phyloP scores from a whole-genome alignment of 495 filamentous ascomycete genomes.

The Talaromyces proteolyticus region DNA sequence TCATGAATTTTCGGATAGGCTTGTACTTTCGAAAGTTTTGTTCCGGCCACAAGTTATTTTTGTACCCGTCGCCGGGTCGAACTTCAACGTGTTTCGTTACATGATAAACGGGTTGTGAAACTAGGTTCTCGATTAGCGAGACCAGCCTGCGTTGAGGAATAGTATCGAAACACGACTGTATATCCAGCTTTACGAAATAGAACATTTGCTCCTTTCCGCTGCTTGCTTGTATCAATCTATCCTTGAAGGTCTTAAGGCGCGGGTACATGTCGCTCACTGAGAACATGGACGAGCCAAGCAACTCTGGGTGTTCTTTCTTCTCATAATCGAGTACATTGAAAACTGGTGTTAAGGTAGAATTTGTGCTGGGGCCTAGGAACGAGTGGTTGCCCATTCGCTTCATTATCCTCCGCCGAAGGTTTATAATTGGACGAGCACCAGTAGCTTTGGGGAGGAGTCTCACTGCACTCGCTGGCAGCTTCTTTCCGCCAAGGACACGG shows the following conservation, averaged over 20 bases:
- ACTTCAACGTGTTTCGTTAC: slow-evolving; percentile 72
- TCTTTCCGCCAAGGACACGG: slow-evolving; percentile 51
- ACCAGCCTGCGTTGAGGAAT: slow-evolving; percentile 81
- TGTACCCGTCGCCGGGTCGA: slow-evolving; percentile 23
- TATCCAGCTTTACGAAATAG: slow-evolving; percentile 90
- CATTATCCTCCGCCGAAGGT: slow-evolving; percentile 61
- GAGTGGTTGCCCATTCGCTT: slow-evolving; percentile 22
- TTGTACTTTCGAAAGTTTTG: slow-evolving; percentile 21
- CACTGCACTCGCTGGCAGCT: slow-evolving; percentile 73
- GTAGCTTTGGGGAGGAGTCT: slow-evolving; percentile 69
- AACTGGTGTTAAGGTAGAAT: slow-evolving; percentile 69
- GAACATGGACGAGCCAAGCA: slow-evolving; percentile 70
- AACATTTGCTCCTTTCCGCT: slow-evolving; percentile 24
- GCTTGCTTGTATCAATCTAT: slow-evolving; percentile 19
- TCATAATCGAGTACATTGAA: slow-evolving; percentile 75
- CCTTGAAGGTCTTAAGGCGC: slow-evolving; percentile 66
- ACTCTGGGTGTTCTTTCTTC: slow-evolving; percentile 52
- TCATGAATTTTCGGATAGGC: slow-evolving; percentile 58
- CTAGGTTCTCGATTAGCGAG: slow-evolving; percentile 54
- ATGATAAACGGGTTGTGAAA: slow-evolving; percentile 62
- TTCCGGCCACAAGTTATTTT: slow-evolving; percentile 9
- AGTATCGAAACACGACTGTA: slow-evolving; percentile 89
- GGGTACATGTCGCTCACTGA: slow-evolving; percentile 77
- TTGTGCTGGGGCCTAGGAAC: slow-evolving; percentile 70
- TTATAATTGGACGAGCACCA: slow-evolving; percentile 78